A percentile compares a stretch with the other conserved stretches of the same genome.
Evolutionary conservation across 768 basidiomycete genomes (phyloP).

Genomic region (Macrolepiota fuliginosa): DNA sequence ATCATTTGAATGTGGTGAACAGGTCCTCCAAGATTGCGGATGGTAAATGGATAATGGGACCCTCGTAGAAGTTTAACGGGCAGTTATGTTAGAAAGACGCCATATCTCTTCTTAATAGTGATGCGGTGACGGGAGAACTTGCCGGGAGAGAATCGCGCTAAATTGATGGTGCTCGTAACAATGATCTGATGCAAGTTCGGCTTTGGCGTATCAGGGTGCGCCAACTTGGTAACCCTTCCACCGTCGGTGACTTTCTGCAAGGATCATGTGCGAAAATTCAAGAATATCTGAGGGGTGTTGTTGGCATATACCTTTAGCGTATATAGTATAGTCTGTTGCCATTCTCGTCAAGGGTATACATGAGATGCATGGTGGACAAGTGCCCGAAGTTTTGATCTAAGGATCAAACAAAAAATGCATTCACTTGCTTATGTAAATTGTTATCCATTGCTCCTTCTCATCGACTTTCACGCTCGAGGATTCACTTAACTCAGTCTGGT

Average conservation of each 20-base stretch:
- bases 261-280: background rate
- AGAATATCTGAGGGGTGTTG: background rate
- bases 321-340: constrained; percentile 87
- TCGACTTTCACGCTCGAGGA: too few relatives aligned
- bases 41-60: background rate
- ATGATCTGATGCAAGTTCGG: background rate
- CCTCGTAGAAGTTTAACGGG: constrained; percentile 83
- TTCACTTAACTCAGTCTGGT: too few relatives aligned
- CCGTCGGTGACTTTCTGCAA: constrained; percentile 78
- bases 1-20: background rate
- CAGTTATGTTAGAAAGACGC: constrained; percentile 85
- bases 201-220: constrained; percentile 80
- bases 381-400: background rate
- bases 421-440: constrained; percentile 1
- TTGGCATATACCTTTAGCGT: constrained; percentile 77
- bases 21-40: background rate
- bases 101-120: constrained; percentile 92
- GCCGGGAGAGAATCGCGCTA: constrained; percentile 98
- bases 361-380: constrained; percentile 82
- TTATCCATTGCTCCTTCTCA: background rate
- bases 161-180: constrained; percentile 1
- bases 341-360: constrained; percentile 81
- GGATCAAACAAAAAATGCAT: background rate
- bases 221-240: constrained; percentile 89
- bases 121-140: constrained; percentile 98